Conservation (phyloP, 2,329 filamentous ascomycete genomes). For the Tolypocladium guangdongense region DNA sequence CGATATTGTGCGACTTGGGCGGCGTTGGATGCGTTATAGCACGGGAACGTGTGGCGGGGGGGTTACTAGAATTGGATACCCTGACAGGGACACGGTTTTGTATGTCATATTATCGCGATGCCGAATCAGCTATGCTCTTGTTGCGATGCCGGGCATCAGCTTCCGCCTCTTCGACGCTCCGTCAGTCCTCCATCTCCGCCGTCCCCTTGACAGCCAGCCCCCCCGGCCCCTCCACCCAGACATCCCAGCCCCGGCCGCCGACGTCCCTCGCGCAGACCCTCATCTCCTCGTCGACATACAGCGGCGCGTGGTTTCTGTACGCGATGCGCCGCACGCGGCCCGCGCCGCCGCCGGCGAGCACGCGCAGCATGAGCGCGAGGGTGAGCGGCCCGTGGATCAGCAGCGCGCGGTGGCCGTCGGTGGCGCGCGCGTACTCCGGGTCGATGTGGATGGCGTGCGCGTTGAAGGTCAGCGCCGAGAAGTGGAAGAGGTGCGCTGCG, state of each 20-base stretch:
- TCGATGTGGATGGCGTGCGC: constrained; percentile 87
- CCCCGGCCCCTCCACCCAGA: constrained; percentile 53
- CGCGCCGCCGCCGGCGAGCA: constrained; percentile 30
- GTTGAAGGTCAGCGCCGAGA: constrained; percentile 85
- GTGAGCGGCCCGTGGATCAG: constrained; percentile 83
- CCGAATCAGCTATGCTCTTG: background rate
- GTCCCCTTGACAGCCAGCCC: constrained; percentile 53
- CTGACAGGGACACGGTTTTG: background rate
- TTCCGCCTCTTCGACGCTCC: background rate
- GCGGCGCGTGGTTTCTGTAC: constrained; percentile 72
- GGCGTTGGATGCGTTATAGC: background rate
- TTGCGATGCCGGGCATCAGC: background rate
- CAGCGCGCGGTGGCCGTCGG: constrained; percentile 64
- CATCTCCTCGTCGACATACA: constrained; percentile 65
- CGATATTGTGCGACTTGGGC: background rate
- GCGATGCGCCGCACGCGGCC: constrained; percentile 44
- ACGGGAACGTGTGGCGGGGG: background rate
- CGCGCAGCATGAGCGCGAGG: constrained; percentile 63
- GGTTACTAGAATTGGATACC: background rate
- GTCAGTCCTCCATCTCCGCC: constrained; percentile 13
- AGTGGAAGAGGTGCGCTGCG: constrained; percentile 69
- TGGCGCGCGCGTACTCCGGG: constrained; percentile 51
- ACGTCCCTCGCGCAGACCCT: constrained; percentile 49
- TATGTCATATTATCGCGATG: background rate
- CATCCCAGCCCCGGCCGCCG: constrained; percentile 37